phyloP scores from a whole-genome alignment of 2,329 filamentous ascomycete species.

The Phyllosticta ampelicida region DNA sequence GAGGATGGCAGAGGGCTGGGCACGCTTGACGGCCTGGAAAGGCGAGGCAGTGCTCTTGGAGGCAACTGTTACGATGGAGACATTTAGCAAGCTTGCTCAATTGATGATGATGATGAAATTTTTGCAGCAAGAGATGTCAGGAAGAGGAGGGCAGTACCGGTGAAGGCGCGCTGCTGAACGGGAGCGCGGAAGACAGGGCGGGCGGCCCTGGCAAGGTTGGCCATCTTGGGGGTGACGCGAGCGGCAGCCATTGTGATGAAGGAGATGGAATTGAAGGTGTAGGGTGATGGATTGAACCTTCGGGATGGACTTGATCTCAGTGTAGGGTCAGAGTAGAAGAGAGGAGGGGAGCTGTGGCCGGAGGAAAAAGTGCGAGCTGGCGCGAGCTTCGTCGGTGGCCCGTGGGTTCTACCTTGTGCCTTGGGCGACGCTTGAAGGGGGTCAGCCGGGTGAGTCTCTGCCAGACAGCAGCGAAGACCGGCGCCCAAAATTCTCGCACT shows the following conservation, averaged over 20 bases:
- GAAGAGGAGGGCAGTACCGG: conserved; percentile 44
- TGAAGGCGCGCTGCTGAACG: conserved; percentile 66
- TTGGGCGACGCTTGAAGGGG: conserved; percentile 4
- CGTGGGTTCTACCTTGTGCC: conserved; percentile 6
- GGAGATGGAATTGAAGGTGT: conserved; percentile 18
- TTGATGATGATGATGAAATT: conserved; percentile 8
- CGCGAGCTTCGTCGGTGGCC: conserved; percentile 10
- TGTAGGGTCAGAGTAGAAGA: conserved; percentile 8
- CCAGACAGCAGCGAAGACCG: not conserved
- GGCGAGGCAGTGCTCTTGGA: conserved; percentile 35
- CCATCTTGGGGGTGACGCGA: conserved; percentile 68
- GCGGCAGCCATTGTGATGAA: conserved; percentile 66
- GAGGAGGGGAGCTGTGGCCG: conserved; percentile 6
- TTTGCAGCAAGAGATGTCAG: conserved; percentile 25
- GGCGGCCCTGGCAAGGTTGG: conserved; percentile 68
- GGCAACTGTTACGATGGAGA: conserved; percentile 12
- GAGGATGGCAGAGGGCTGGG: conserved; percentile 56
- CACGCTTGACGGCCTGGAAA: conserved; percentile 67
- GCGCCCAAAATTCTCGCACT: not conserved
- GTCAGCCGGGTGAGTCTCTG: not conserved
- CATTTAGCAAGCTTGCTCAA: conserved; percentile 9
- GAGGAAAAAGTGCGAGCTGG: conserved; percentile 8
- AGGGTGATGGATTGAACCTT: conserved; percentile 9
- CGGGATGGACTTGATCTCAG: conserved; percentile 8
- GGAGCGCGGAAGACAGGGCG: conserved; percentile 60